Conservation (phyloP, 2,329 filamentous ascomycete species). For the Fusarium pseudoanthophilum region DNA sequence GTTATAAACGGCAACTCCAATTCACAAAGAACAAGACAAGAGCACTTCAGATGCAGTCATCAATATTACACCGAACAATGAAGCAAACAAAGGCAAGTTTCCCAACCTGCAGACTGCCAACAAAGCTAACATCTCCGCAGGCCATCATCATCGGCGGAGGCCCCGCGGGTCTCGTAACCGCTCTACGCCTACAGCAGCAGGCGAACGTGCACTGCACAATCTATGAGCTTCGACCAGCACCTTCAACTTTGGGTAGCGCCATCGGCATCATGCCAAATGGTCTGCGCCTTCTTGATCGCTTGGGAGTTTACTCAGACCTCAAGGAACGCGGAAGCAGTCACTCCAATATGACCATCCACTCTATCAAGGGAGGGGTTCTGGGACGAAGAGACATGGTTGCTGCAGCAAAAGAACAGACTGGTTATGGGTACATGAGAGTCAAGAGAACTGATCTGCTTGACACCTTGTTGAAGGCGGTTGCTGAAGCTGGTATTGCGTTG, state of each 20-base stretch:
- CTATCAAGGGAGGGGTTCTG: background rate
- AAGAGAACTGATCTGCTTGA: background rate
- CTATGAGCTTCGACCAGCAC: background rate
- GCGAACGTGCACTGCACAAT: background rate
- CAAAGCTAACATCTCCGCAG: background rate
- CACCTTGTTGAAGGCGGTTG: background rate
- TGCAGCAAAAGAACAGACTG: background rate
- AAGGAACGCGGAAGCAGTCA: background rate
- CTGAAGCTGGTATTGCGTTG: background rate
- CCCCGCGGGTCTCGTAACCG: background rate
- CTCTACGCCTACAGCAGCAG: background rate
- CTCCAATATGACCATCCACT: background rate
- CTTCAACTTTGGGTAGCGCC: background rate
- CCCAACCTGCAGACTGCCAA: background rate
- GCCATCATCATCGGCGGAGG: slow-evolving; percentile 2
- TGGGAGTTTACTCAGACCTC: slow-evolving; percentile 2
- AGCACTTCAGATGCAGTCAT: background rate
- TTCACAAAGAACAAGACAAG: background rate
- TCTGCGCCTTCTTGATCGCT: background rate
- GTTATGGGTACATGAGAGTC: slow-evolving; percentile 1
- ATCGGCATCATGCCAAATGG: slow-evolving; percentile 1
- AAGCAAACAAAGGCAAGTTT: background rate
- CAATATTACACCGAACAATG: background rate
- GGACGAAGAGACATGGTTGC: background rate
- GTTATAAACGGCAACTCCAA: background rate